Evolutionary conservation across 257 asterid genomes (phyloP), one percentile per base, ranked within the genome.

Genomic region (Haberlea rhodopensis): DNA sequence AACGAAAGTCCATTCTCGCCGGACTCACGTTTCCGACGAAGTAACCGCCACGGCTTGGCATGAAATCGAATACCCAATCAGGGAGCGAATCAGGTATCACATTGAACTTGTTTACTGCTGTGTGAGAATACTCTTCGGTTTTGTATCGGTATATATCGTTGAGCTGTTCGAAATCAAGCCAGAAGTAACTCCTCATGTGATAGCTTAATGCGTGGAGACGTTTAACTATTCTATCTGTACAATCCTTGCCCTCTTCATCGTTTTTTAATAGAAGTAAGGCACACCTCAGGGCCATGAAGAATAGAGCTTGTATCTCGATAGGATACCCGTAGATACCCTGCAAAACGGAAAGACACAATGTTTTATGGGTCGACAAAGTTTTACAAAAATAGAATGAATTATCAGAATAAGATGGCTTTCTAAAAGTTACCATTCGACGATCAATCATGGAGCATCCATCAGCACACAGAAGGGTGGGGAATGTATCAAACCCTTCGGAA

Each of bases 391-490:
- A 37, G n/a, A 37, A 11, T 3, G 5, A 11, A 11, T 37, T 3
- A 1, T 37, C 34, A 58, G 3, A 23, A 66, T 59, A 68, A 2
- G n/a, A 51, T 24, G 55, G 71, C 55, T 22, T 49, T 64, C 8
- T 4, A 15, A 56, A 52, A 72, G 86, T 73, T 53, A 91, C 98
- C 98, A 91, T 91, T 70, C 96, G 68, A 26, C 98, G 95, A 57
- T 91, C 98, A 70, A 91, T 80, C 98, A 91, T 91, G 66, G 80
- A 78, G 34, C 98, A 91, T 19, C 98, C 98, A 76, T 91, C 98
- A 19, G 96, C 98, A 37, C 98, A 91, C 71, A 91, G 77, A 46
- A 88, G 83, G n/a, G 98, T 91, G 1, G 98, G 98, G 69, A 91
- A 91, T n/a, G 96, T 91, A 65, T 91, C 98, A 26, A 84, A 91